Conservation (phyloP, 1,284 basidiomycete species). For the Moniliophthora roreri region DNA sequence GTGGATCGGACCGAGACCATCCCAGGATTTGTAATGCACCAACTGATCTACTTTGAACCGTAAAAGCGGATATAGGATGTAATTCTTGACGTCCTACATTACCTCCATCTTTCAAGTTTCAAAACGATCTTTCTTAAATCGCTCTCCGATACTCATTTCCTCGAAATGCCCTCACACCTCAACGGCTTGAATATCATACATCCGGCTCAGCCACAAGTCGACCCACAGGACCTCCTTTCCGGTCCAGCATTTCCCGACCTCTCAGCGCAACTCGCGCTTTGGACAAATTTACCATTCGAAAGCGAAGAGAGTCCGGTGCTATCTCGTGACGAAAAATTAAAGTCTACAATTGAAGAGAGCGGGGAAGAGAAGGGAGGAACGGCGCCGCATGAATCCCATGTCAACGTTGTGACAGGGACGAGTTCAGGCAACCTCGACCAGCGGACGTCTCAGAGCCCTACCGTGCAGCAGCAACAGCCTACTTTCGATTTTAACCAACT, state of each 20-base stretch:
- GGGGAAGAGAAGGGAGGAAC: constrained; percentile 42
- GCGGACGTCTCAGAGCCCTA: constrained; percentile 12
- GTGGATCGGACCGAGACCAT: not conserved
- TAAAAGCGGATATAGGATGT: not conserved
- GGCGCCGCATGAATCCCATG: constrained; percentile 52
- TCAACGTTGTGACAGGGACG: constrained; percentile 56
- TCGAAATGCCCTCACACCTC: constrained; percentile 47
- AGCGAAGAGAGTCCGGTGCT: constrained; percentile 60
- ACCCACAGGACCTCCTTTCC: constrained; percentile 59
- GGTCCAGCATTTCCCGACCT: constrained; percentile 69
- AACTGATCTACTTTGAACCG: not conserved
- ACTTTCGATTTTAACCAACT: constrained; percentile 56
- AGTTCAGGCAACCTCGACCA: constrained; percentile 27
- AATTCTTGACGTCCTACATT: not conserved
- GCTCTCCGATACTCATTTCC: not conserved
- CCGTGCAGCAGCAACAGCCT: constrained; percentile 13
- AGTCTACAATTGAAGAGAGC: constrained; percentile 25
- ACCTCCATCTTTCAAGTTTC: constrained; percentile 2
- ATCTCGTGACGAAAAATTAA: constrained; percentile 14
- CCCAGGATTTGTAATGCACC: constrained; percentile 2
- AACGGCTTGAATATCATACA: constrained; percentile 80
- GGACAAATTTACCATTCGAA: constrained; percentile 81
- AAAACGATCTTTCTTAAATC: constrained; percentile 5
- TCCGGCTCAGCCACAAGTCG: constrained; percentile 41
- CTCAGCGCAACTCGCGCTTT: constrained; percentile 77